Evolutionary conservation across 2,329 filamentous ascomycete genomes (phyloP), one percentile per base, ranked within the genome.

Genomic region (Aspergillus unguis): DNA sequence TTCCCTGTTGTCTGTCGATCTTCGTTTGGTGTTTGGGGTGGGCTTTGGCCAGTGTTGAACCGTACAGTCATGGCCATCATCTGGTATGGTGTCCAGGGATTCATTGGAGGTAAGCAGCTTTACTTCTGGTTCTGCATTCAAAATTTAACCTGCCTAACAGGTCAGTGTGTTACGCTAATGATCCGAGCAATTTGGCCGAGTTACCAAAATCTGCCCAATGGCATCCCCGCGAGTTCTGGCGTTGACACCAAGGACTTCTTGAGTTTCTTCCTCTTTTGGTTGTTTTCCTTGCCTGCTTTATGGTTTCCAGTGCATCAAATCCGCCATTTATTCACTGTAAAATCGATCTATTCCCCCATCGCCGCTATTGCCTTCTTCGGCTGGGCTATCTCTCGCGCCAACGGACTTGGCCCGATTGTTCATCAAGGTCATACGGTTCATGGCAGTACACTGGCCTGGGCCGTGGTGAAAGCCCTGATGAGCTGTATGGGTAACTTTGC

Each of bases 281-380:
- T 90, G 2, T 76, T 80, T 57, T 92, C 87, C 1, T 77, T 95
- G 1, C 90, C 91, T 0, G 90, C 90, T 23, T 86, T 95, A 55
- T 95, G 88, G 85, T 92, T 94, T 61, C 90, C 90, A 0, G 90
- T 95, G 1, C 88, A 95, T 71, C 84, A 92, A 73, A 85, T 95
- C 64, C 85, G 91, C 42, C 91, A 96, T 68, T 77, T 96, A 3
- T 96, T 96, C 74, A 96, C 91, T 0, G 87, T 90, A 65, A 96
- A 96, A 75, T 85, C 92, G 0, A 88, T 85, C 65, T 83, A 95
- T 54, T 91, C 94, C 0, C 92, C 92, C 0, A 79, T 80, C 35
- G 90, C 90, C n/a, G 91, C 88, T 46, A 78, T 96, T 45, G 84
- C 88, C 10, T 94, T 94, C 70, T 88, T 96, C 70, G 86, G 90